phyloP scores from a whole-genome alignment of 2,329 filamentous ascomycete genomes.

The Hypomyces perniciosus region DNA sequence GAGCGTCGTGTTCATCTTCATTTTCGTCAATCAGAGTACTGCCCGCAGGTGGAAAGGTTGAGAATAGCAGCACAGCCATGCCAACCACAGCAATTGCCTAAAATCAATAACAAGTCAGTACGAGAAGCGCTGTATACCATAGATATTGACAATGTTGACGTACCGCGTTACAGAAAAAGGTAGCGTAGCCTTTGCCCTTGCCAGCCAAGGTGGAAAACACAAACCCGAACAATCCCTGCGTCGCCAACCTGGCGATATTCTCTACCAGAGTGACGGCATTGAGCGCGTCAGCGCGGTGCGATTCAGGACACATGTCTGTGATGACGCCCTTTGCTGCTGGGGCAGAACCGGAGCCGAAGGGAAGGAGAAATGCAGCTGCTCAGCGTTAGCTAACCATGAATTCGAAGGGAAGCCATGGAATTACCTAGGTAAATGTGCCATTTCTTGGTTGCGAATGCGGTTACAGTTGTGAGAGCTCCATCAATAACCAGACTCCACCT shows the following conservation, averaged over 20 bases:
- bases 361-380: constrained; percentile 56
- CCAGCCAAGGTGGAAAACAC: constrained; percentile 59
- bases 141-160: constrained; percentile 15
- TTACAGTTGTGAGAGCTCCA: constrained; percentile 55
- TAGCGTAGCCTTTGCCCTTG: constrained; percentile 52
- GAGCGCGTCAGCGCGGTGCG: constrained; percentile 58
- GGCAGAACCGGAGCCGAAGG: constrained; percentile 63
- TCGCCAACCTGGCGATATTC: constrained; percentile 59
- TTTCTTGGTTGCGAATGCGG: constrained; percentile 53
- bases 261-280: constrained; percentile 65
- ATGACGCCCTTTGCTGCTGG: constrained; percentile 69
- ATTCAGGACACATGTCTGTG: constrained; percentile 59
- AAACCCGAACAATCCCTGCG: constrained; percentile 60
- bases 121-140: not conserved
- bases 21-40: constrained; percentile 29
- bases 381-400: not conserved
- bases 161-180: constrained; percentile 63
- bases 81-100: constrained; percentile 46
- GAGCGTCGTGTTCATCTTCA: constrained; percentile 6
- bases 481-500: constrained; percentile 61
- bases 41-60: constrained; percentile 36
- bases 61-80: constrained; percentile 35
- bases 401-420: constrained; percentile 8
- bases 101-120: constrained; percentile 10
- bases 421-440: constrained; percentile 64